Percentiles rank a stretch among this genome's conserved stretches.
phyloP scores from a whole-genome alignment of 1,139 yeast genomes.

The Geotrichum cucujoidarum region DNA sequence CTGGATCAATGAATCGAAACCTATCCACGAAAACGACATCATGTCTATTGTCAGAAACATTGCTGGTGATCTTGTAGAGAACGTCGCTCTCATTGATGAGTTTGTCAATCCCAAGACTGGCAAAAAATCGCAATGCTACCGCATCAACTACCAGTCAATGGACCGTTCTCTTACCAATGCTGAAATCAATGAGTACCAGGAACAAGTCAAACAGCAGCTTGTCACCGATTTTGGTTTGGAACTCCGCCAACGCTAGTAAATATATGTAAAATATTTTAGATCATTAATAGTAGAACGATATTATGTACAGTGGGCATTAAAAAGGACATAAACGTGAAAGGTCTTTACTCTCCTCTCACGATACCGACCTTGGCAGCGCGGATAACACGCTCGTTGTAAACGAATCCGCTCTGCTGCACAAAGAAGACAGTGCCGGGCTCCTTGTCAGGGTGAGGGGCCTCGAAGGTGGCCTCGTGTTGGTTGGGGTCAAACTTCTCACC shows the following conservation, averaged over 20 bases:
- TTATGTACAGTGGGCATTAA: constrained; percentile 1
- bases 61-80: constrained; percentile 88
- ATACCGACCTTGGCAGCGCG: constrained; percentile 97
- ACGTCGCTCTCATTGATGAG: constrained; percentile 73
- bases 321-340: neutral
- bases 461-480: constrained; percentile 88
- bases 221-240: constrained; percentile 52
- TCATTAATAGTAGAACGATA: constrained; percentile 14
- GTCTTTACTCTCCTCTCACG: constrained; percentile 49
- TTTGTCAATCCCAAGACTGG: constrained; percentile 82
- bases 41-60: constrained; percentile 82
- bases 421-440: constrained; percentile 92
- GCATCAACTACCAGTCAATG: constrained; percentile 93
- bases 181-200: constrained; percentile 71
- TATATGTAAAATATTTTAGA: constrained; percentile 17
- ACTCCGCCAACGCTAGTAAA: constrained; percentile 50
- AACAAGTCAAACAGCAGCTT: constrained; percentile 54
- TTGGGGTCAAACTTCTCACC: constrained; percentile 88
- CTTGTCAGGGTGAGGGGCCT: constrained; percentile 80
- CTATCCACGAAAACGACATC: constrained; percentile 78
- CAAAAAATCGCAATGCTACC: constrained; percentile 73
- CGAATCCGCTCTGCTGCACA: constrained; percentile 88
- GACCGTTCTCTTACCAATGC: constrained; percentile 81
- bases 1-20: constrained; percentile 57
- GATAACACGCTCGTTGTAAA: constrained; percentile 78